Evolutionary conservation across 2,329 filamentous ascomycete species (phyloP).

Genomic region (Aspergillus eucalypticola): DNA sequence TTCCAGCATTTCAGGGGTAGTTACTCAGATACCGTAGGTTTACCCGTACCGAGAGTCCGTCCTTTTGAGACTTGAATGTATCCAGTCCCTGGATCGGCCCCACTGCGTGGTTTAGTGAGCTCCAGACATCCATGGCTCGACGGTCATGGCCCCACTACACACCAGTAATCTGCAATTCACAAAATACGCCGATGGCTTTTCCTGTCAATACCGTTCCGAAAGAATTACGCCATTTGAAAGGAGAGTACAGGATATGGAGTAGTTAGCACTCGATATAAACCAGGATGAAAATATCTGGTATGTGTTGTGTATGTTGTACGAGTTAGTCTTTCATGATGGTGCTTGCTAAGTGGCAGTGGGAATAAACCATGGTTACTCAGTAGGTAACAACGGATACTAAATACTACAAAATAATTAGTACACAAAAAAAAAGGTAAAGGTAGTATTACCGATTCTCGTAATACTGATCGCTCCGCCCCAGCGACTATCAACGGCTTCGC

Average conservation of each 20-base stretch:
- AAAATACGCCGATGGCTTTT: background rate
- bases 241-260: no score
- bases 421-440: no score
- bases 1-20: background rate
- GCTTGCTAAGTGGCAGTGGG: no score
- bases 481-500: conserved; percentile 19
- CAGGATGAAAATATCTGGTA: no score
- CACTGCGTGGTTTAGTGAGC: conserved; percentile 7
- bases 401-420: no score
- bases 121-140: conserved; percentile 1
- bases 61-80: background rate
- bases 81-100: conserved; percentile 14
- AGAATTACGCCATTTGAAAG: background rate
- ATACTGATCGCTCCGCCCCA: conserved; percentile 2
- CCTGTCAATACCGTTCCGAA: background rate
- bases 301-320: no score
- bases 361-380: no score
- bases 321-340: no score
- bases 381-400: no score
- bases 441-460: background rate
- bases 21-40: background rate
- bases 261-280: no score
- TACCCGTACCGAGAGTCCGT: background rate
- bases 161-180: background rate
- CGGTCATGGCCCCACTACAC: background rate